phyloP scores from a whole-genome alignment of 805 yeast genomes.

The Lachancea waltii region DNA sequence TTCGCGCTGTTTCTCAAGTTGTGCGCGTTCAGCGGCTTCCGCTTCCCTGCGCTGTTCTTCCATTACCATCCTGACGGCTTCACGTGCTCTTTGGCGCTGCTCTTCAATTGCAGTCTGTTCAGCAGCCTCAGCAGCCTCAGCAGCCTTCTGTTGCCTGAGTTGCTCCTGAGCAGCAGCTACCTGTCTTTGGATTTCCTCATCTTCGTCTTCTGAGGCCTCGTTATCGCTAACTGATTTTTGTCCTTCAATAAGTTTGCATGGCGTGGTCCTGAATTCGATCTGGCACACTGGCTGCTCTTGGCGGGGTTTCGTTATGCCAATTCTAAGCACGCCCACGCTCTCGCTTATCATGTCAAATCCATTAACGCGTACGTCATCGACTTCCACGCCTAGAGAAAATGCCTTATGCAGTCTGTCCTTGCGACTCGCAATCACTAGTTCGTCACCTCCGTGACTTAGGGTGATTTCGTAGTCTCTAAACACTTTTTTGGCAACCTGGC shows the following conservation, averaged over 20 bases:
- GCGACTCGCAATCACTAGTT: constrained; percentile 18
- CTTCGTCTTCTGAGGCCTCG: neutral
- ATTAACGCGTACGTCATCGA: constrained; percentile 21
- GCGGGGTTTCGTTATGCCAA: constrained; percentile 5
- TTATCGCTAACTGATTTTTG: too few relatives aligned
- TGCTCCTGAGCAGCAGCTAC: too few relatives aligned
- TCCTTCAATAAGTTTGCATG: too few relatives aligned
- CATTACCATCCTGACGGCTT: neutral
- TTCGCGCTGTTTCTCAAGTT: constrained; percentile 5
- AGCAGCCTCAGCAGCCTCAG: constrained; percentile 1
- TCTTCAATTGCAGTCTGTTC: constrained; percentile 1
- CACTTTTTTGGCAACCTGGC: constrained; percentile 20
- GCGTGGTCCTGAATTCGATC: neutral
- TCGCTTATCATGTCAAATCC: constrained; percentile 19
- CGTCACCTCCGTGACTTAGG: constrained; percentile 23
- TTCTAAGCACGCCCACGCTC: constrained; percentile 3
- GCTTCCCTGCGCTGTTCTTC: constrained; percentile 5
- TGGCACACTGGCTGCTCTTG: neutral
- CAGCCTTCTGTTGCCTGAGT: neutral
- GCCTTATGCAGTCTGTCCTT: constrained; percentile 18
- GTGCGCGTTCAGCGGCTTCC: neutral
- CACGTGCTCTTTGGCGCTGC: constrained; percentile 1
- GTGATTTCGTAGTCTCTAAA: constrained; percentile 28
- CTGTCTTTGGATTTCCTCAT: too few relatives aligned
- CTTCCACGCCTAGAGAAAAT: constrained; percentile 16